A percentile compares a stretch with the other conserved stretches of the same genome.
Evolutionary conservation across 805 yeast species (phyloP).

Genomic region (Barnettozyma botsteinii): DNA sequence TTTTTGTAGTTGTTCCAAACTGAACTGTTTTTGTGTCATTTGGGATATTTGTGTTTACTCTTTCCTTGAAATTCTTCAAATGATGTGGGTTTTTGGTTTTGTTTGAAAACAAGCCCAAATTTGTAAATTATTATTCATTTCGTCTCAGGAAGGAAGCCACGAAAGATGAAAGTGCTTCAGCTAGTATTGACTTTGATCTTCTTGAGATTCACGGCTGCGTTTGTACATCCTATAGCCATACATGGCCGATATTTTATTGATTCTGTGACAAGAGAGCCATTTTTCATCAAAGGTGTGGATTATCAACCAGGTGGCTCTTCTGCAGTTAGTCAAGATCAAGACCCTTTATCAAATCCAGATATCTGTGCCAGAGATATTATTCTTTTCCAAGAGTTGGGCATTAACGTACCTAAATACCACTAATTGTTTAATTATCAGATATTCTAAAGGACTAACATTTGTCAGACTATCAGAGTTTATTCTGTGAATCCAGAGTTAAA

Average conservation of each 20-base stretch:
- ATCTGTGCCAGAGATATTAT: slow-evolving; percentile 77
- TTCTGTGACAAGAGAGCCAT: slow-evolving; percentile 67
- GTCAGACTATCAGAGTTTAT: slow-evolving; percentile 71
- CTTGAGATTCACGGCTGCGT: slow-evolving; percentile 15
- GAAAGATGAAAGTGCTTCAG: too few relatives aligned
- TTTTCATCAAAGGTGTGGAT: slow-evolving; percentile 82
- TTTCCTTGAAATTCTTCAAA: too few relatives aligned
- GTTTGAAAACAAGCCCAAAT: too few relatives aligned
- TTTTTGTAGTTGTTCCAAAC: too few relatives aligned
- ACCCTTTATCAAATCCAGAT: slow-evolving; percentile 71
- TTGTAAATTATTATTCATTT: too few relatives aligned
- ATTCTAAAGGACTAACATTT: slow-evolving; percentile 41
- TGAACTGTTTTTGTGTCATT: slow-evolving; percentile 1
- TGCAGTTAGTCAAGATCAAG: slow-evolving; percentile 48
- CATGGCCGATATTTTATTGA: slow-evolving; percentile 72
- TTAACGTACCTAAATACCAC: slow-evolving; percentile 38
- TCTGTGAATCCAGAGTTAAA: slow-evolving; percentile 76
- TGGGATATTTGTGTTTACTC: background rate
- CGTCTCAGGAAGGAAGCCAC: too few relatives aligned
- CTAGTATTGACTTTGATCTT: background rate
- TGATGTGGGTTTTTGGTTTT: too few relatives aligned
- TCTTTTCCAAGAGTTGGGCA: slow-evolving; percentile 76
- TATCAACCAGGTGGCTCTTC: slow-evolving; percentile 96
- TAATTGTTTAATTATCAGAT: background rate
- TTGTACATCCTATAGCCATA: slow-evolving; percentile 61